phyloP scores from a whole-genome alignment of 202 grass and related monocot species.

The Cymbopogon flexuosus region DNA sequence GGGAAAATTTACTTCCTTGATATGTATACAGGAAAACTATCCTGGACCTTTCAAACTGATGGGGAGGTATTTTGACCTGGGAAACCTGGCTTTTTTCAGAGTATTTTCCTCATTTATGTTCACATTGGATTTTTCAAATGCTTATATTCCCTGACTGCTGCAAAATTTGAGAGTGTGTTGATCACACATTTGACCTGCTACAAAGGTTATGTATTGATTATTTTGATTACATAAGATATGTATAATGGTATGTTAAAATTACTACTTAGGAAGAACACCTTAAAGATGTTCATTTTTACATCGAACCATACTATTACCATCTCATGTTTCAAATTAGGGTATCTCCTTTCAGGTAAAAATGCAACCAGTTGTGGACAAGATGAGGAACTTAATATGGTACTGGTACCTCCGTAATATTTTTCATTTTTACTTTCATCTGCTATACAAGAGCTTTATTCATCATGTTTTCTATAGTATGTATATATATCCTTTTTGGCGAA shows the following conservation, averaged over 20 bases:
- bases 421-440: conserved; percentile 5
- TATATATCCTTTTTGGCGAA: not conserved
- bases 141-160: conserved; percentile 7
- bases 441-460: not conserved
- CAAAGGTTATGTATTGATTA: not conserved
- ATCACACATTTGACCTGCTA: not conserved
- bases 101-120: not conserved
- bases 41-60: conserved; percentile 73
- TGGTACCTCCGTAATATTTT: conserved; percentile 53
- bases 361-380: conserved; percentile 71
- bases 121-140: not conserved
- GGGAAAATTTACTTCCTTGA: conserved; percentile 92
- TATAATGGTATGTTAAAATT: not conserved
- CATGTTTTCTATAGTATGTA: not conserved
- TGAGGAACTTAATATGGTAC: conserved; percentile 83
- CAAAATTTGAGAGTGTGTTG: not conserved
- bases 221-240: not conserved
- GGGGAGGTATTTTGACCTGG: conserved; percentile 55
- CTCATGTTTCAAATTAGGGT: not conserved
- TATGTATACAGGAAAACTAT: conserved; percentile 50
- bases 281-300: not conserved
- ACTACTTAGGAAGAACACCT: not conserved
- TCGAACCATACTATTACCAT: not conserved
- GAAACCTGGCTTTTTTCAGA: not conserved
- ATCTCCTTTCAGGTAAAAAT: conserved; percentile 72